Evolutionary conservation across 441 rosid species (phyloP).

Genomic region (Arabidopsis lyrata): DNA sequence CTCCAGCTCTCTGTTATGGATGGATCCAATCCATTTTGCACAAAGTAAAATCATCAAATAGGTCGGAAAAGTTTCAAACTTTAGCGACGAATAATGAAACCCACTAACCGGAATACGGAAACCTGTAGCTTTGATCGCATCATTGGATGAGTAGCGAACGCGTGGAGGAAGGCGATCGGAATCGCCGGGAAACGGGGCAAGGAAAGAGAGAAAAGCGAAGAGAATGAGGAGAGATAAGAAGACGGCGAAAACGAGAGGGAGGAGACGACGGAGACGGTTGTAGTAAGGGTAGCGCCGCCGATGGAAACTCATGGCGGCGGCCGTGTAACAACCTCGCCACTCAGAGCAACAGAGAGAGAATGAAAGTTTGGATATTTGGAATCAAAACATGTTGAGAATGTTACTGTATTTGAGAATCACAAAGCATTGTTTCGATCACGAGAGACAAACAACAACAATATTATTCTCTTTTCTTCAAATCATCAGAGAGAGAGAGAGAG

Average conservation of each 20-base stretch:
- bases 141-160: conserved; percentile 28
- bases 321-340: conserved; percentile 3
- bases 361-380: not conserved
- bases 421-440: conserved; percentile 22
- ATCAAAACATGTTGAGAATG: conserved; percentile 6
- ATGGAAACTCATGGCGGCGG: conserved; percentile 57
- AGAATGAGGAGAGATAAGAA: conserved; percentile 62
- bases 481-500: not conserved
- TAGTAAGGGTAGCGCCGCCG: conserved; percentile 62
- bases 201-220: conserved; percentile 62
- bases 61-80: not conserved
- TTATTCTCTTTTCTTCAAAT: conserved; percentile 27
- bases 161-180: conserved; percentile 42
- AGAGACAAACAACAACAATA: conserved; percentile 8
- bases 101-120: conserved; percentile 71
- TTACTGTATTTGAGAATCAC: conserved; percentile 6
- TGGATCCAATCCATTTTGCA: conserved; percentile 14
- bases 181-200: conserved; percentile 68
- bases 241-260: conserved; percentile 56
- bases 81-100: not conserved
- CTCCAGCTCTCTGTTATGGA: conserved; percentile 52
- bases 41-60: conserved; percentile 11
- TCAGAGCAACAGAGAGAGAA: conserved; percentile 18
- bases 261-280: conserved; percentile 55
- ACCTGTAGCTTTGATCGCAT: conserved; percentile 35